Evolutionary conservation across 2,329 filamentous ascomycete species (phyloP), one percentile per base, ranked within the genome.

Genomic region (Epichloe sibirici): DNA sequence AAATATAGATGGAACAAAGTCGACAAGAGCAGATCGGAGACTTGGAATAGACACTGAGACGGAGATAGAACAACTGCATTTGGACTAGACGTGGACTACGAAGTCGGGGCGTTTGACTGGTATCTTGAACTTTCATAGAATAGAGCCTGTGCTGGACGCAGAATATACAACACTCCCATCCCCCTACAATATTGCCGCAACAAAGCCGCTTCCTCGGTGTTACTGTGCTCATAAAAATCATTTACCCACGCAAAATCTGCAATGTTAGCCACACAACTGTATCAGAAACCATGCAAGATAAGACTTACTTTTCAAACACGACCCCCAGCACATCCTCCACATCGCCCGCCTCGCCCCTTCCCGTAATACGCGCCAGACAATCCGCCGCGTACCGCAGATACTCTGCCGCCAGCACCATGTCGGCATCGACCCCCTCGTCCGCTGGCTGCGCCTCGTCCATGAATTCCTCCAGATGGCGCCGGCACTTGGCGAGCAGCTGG

Each of bases 281-380:
- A 23, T 42, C 42, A 28, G 40, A 40, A 5, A n/a, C 6, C n/a
- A n/a, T n/a, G 40, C 11, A 51, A 53, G 45, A 56, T 49, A 54
- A n/a, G 9, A 79, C 81, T 75, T 72, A 95, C 88, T 95, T 97
- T 68, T 97, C 91, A 71, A 98, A 98, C 4, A 98, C 90, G 23
- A 98, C 90, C 0, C 93, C 93, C 45, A 98, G 71, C 7, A 98
- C 88, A 64, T 97, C 93, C 66, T 98, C 91, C 15, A 97, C 89
- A 67, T 97, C 91, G 2, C 90, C 88, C 42, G 79, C 80, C 61
- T 90, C 88, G 1, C 90, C 90, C 52, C 81, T 81, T 0, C 93
- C 93, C 1, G 90, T 97, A 61, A 97, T 95, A 53, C 83, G 81
- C 2, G 89, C 86, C n/a, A 96, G 74, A 57, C 82, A 84, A 50